These are phyloP conservation scores for Ulmus americana DNA, from an alignment of 331 rosid genomes.

Conservation along the genomic window DNA sequence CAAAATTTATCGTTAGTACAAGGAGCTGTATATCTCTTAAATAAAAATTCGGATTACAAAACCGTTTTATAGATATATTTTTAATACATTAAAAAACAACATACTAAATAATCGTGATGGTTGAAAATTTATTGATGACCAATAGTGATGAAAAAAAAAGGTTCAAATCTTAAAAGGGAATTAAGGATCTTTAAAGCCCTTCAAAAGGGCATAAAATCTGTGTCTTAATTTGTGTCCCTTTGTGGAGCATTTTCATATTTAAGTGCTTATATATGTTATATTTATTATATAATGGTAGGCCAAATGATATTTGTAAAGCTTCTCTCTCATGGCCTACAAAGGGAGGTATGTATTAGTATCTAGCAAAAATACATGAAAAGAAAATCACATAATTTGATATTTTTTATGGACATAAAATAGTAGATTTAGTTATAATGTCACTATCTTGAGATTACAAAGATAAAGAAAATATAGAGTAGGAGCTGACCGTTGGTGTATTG, in stretches of 20 bases:
- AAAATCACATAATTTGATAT: conserved; percentile 6
- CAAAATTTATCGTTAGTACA: no score
- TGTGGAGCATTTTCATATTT: not conserved
- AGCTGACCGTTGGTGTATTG: conserved; percentile 16
- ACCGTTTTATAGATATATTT: no score
- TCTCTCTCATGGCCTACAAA: not conserved
- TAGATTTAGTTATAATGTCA: conserved; percentile 31
- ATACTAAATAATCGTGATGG: no score
- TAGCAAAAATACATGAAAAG: not conserved
- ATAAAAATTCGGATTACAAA: no score
- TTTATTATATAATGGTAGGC: not conserved
- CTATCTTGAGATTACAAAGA: conserved; percentile 25
- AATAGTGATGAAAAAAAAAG: no score
- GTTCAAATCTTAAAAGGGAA: no score
- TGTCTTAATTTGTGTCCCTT: conserved; percentile 2
- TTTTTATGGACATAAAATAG: not conserved
- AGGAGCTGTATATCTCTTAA: no score
- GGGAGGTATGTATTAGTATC: not conserved
- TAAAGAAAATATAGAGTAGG: not conserved
- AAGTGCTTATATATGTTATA: no score
- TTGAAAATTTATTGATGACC: no score
- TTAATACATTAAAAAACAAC: no score
- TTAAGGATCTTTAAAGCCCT: not conserved
- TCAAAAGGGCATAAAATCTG: not conserved
- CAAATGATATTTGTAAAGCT: not conserved